Conservation (phyloP, 1,284 basidiomycete species). For the Puccinia hordei region DNA sequence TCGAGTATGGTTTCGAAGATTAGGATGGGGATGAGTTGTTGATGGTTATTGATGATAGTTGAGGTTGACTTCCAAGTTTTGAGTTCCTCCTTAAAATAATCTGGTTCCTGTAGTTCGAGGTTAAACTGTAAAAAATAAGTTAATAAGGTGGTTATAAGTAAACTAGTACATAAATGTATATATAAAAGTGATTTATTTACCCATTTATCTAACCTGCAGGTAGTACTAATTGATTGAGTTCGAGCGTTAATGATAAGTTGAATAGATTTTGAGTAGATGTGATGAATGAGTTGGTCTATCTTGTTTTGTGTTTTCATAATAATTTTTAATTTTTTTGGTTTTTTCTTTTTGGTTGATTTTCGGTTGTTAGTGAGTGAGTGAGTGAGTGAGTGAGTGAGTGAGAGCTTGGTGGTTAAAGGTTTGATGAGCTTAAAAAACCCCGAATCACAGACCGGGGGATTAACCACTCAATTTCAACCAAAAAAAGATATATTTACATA, state of each 20-base stretch:
- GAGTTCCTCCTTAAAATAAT: conserved; percentile 45
- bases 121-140: conserved; percentile 30
- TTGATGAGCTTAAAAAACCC: too few species aligned
- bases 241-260: conserved; percentile 37
- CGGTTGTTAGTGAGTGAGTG: too few species aligned
- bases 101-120: conserved; percentile 36
- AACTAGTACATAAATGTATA: too few species aligned
- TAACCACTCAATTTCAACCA: too few species aligned
- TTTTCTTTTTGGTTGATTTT: too few species aligned
- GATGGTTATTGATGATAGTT: conserved; percentile 15
- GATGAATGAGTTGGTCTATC: conserved; percentile 39
- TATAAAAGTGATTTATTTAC: too few species aligned
- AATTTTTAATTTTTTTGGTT: too few species aligned
- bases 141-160: not conserved
- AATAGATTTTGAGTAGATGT: conserved; percentile 36
- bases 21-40: conserved; percentile 15
- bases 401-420: too few species aligned
- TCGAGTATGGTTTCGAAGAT: conserved; percentile 49
- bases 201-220: conserved; percentile 32
- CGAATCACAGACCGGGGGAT: too few species aligned
- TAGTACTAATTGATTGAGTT: not conserved
- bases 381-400: too few species aligned
- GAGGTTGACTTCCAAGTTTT: conserved; percentile 48
- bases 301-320: not conserved
- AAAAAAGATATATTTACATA: too few species aligned